Evolutionary conservation across 1,139 yeast genomes (phyloP).

Genomic region (Candida freyschussii): DNA sequence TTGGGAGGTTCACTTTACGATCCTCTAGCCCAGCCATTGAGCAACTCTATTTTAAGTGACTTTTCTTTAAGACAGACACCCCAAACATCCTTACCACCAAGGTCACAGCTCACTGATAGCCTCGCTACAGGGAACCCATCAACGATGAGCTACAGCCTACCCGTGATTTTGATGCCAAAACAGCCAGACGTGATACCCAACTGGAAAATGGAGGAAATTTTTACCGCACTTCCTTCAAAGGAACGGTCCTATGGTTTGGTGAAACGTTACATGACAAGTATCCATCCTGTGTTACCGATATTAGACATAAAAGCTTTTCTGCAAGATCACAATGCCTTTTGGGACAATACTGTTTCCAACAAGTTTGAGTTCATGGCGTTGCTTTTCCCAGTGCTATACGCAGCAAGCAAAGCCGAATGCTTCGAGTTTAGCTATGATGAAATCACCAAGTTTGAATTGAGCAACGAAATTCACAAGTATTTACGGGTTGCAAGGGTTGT

Average conservation of each 20-base stretch:
- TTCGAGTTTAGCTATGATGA: slow-evolving; percentile 39
- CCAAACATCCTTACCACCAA: slow-evolving; percentile 11
- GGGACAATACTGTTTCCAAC: slow-evolving; percentile 32
- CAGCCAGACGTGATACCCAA: slow-evolving; percentile 20
- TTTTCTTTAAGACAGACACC: slow-evolving; percentile 21
- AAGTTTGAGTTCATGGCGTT: slow-evolving; percentile 42
- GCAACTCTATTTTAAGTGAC: slow-evolving; percentile 18
- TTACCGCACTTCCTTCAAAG: slow-evolving; percentile 31
- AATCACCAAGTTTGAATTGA: slow-evolving; percentile 31
- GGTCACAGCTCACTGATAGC: slow-evolving; percentile 12
- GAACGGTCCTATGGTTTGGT: slow-evolving; percentile 48
- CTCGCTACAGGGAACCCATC: slow-evolving; percentile 15
- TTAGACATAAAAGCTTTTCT: slow-evolving; percentile 39
- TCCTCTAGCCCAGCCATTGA: slow-evolving; percentile 9
- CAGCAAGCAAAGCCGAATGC: slow-evolving; percentile 51
- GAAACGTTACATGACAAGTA: slow-evolving; percentile 44
- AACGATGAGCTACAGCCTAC: slow-evolving; percentile 19
- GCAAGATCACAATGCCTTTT: slow-evolving; percentile 44
- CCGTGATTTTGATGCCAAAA: slow-evolving; percentile 22
- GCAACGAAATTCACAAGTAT: slow-evolving; percentile 46
- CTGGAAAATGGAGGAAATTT: slow-evolving; percentile 23
- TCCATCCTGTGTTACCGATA: slow-evolving; percentile 51
- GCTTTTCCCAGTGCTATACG: slow-evolving; percentile 48
- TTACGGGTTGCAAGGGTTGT: slow-evolving; percentile 44
- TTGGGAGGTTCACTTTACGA: slow-evolving; percentile 6